Evolutionary conservation across 1,284 basidiomycete genomes (phyloP).

Genomic region (Cystobasidium pallidum): DNA sequence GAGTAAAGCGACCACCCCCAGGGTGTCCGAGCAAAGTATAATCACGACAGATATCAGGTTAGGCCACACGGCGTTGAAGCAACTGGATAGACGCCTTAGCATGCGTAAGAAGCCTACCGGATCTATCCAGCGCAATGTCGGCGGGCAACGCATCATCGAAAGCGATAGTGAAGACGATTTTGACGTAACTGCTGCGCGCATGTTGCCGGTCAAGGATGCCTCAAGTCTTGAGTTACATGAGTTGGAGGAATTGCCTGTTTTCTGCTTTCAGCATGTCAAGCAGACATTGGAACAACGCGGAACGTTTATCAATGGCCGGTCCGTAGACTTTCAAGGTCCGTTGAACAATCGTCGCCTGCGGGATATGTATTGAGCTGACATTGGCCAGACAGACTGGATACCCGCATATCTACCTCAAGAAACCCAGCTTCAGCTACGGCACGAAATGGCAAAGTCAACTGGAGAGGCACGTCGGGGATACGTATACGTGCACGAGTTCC

Average conservation of each 20-base stretch:
- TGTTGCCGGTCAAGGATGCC: neutral
- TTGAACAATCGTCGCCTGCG: too few relatives aligned
- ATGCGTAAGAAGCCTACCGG: constrained; percentile 1
- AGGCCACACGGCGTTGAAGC: constrained; percentile 10
- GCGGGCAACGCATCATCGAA: neutral
- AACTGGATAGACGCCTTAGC: constrained; percentile 41
- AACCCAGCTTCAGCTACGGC: constrained; percentile 49
- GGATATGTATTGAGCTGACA: neutral
- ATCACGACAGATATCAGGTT: neutral
- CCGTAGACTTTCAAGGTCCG: constrained; percentile 46
- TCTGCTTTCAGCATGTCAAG: constrained; percentile 50
- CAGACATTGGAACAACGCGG: constrained; percentile 47
- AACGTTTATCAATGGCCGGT: constrained; percentile 41
- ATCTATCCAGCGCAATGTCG: neutral
- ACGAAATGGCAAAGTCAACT: constrained; percentile 45
- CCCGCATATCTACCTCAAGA: constrained; percentile 43
- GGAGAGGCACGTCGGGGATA: constrained; percentile 48
- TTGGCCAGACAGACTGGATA: constrained; percentile 43
- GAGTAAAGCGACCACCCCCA: neutral
- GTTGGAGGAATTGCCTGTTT: constrained; percentile 41
- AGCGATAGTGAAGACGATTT: constrained; percentile 12
- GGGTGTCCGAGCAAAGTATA: neutral
- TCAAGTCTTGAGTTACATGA: constrained; percentile 2
- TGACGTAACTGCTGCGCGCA: neutral
- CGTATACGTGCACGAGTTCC: constrained; percentile 51